Evolutionary conservation across 2,329 filamentous ascomycete species (phyloP), one percentile per base, ranked within the genome.

Genomic region (Colletotrichum lentis): DNA sequence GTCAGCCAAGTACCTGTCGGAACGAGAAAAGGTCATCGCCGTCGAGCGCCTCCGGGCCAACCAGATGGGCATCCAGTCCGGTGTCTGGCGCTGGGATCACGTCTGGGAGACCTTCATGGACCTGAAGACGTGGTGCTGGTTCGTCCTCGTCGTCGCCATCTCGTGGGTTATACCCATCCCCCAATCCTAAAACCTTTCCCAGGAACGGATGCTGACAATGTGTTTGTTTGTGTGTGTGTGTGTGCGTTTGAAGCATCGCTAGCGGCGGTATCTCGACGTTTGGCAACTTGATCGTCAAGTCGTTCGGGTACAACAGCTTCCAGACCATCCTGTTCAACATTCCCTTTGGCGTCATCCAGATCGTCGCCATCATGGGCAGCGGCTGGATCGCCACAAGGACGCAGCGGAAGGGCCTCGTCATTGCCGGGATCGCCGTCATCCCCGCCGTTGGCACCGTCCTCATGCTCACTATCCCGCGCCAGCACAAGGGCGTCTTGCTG

Each of bases 241-340:
- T 24, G 1, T 8, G 4, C 5, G 4, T 8, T 3, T 16, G 4
- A 6, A 73, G 72, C 24, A 75, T 88, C 49, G 82, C 84, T 0
- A 85, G 81, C 55, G 85, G 85, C 1, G 85, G 85, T 2, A 86
- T 88, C 60, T 80, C 82, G 0, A 85, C 85, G 0, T 88, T 88
- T 69, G 86, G 86, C 0, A 83, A 84, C 1, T 76, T 88, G 27
- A 87, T 88, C 69, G 81, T 88, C 49, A 77, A 84, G 61, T 81
- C 82, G 0, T 88, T 88, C 59, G 86, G 85, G 3, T 88, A 85
- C 72, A 78, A 80, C 52, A 79, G 80, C 47, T 85, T 87, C 61
- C 78, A 81, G 5, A 85, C 86, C 0, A 86, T 87, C 24, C 77
- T 87, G 0, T 85, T 87, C 76, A 87, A 87, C 69, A 86, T 87